Base-by-base conservation (phyloP, 1,284 basidiomycete genomes). In the Spongispora temasekensis region DNA sequence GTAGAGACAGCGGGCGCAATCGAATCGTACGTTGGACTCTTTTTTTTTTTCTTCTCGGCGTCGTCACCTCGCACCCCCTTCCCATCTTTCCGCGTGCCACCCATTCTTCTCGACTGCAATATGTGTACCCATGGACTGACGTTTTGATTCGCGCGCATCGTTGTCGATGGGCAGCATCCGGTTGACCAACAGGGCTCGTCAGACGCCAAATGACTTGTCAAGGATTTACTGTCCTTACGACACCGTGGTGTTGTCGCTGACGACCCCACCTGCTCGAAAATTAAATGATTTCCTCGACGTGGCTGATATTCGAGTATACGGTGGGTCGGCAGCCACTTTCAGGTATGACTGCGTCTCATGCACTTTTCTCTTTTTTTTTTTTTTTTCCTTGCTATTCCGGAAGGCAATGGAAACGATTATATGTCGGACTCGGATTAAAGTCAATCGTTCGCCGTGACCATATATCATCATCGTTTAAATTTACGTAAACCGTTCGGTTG, bases 141-240 rank as follows among this genome's bases (percentile, higher is more conserved):
- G 35, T 30, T 10, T 12, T 35, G 37, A n/a, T n/a, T n/a, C n/a
- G 32, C 28, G 28, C 12, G 37, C 52, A 12, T 51, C n/a, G 15
- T 21, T 31, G 50, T n/a, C 12, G 8, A 6, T 40, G 12, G 37
- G n/a, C 58, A 72, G 74, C 13, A 70, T 64, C 19, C 61, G 66
- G 42, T 35, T 67, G 61, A 57, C 55, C 15, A 73, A 73, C 60
- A 74, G 67, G 61, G 64, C 67, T 4, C 31, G 66, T 30, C 73
- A 68, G 40, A 74, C 70, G 28, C 67, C 70, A 23, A 70, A 62
- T 19, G 67, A 53, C 13, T 61, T 69, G 15, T 58, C 65, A 8
- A 56, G 55, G 17, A 75, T 75, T 12, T 65, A 71, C 51, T 74
- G 42, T 37, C 65, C 65, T 15, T 17, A 52, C 0, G 74, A 75